phyloP scores from a whole-genome alignment of 441 rosid species.

The Populus hybrid region DNA sequence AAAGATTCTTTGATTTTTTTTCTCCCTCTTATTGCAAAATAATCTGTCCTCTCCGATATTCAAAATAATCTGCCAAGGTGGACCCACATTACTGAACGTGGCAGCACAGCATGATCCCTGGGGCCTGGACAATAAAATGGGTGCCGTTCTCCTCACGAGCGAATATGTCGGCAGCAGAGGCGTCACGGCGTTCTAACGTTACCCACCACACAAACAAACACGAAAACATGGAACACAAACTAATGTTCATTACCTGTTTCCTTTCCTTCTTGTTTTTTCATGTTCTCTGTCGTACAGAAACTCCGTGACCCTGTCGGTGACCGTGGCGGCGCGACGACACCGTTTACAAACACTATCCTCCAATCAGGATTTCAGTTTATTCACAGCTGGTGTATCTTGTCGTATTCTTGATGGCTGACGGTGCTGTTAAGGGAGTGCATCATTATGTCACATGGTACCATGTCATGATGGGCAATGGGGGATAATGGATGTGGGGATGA shows the following conservation, averaged over 20 bases:
- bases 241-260: not conserved
- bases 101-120: not conserved
- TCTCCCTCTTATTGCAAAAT: no score
- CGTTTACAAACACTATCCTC: not conserved
- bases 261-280: not conserved
- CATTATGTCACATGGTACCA: not conserved
- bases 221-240: not conserved
- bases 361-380: no score
- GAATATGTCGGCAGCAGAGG: constrained; percentile 39
- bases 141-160: constrained; percentile 3
- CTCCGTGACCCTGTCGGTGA: constrained; percentile 26
- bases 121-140: constrained; percentile 1
- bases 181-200: constrained; percentile 25
- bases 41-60: no score
- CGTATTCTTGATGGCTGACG: not conserved
- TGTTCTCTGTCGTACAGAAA: constrained; percentile 12
- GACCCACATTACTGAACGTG: constrained; percentile 4
- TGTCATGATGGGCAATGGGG: not conserved
- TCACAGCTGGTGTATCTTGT: not conserved
- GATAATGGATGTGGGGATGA: no score
- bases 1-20: no score
- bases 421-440: constrained; percentile 6
- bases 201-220: not conserved
- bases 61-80: not conserved
- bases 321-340: constrained; percentile 20